phyloP scores from a whole-genome alignment of 2,329 filamentous ascomycete species.

The Pseudofabraea citricarpa region DNA sequence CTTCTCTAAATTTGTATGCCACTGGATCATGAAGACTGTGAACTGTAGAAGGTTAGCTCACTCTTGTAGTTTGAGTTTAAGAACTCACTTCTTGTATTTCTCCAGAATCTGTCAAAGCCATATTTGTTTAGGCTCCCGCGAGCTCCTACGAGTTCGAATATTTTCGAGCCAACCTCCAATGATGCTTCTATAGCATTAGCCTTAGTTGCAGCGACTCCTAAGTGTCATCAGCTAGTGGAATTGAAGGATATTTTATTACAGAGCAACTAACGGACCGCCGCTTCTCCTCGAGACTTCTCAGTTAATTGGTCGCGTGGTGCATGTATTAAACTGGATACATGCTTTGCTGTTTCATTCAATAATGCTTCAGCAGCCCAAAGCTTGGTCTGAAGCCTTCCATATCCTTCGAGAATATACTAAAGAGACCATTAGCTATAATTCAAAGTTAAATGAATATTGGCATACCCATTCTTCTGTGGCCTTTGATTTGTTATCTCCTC shows the following conservation, averaged over 20 bases:
- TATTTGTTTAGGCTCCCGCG: slow-evolving; percentile 1
- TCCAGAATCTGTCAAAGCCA: slow-evolving; percentile 2
- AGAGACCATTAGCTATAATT: not conserved
- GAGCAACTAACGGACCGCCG: slow-evolving; percentile 2
- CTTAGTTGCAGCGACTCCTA: slow-evolving; percentile 2
- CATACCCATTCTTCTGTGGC: slow-evolving; percentile 2
- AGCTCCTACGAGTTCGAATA: slow-evolving; percentile 2
- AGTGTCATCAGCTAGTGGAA: too few species aligned
- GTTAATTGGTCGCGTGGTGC: not conserved
- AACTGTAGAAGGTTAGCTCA: not conserved
- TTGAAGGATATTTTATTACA: too few species aligned
- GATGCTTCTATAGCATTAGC: slow-evolving; percentile 1
- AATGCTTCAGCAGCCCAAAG: slow-evolving; percentile 1
- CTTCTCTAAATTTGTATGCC: not conserved
- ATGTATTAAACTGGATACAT: slow-evolving; percentile 1
- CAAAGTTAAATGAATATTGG: not conserved
- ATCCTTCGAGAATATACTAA: slow-evolving; percentile 1
- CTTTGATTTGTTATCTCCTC: slow-evolving; percentile 2
- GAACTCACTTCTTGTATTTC: slow-evolving; percentile 7
- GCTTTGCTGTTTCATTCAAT: not conserved
- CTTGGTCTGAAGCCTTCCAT: slow-evolving; percentile 2
- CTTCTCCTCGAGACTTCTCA: not conserved
- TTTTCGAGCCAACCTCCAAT: slow-evolving; percentile 1
- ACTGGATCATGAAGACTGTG: not conserved
- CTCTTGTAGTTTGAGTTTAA: not conserved